Evolutionary conservation across 2,329 filamentous ascomycete genomes (phyloP), one percentile per base, ranked within the genome.

Genomic region (Diaporthe batatas): DNA sequence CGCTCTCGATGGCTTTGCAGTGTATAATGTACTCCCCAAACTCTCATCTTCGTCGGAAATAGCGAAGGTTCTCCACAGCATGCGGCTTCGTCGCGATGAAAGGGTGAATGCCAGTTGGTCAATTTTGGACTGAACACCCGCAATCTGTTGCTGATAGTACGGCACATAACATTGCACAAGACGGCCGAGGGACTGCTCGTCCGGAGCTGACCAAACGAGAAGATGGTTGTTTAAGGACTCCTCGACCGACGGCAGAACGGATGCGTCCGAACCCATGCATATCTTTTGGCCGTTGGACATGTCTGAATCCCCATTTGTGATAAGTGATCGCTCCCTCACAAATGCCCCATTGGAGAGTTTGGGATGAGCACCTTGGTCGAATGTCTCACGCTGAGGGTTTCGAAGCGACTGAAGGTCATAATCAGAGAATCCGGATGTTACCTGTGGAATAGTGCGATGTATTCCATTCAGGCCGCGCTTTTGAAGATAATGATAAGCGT

Each of bases 91-190:
- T 14, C 78, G 75, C 8, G 76, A 65, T 1, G 77, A 76, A 36
- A 81, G 74, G 1, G 79, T 81, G 57, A 77, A 79, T 1, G 78
- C 78, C 25, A 82, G 74, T 23, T 25, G n/a, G n/a, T 49, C 42
- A 29, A 65, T 42, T 14, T 65, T 65, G 29, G 49, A 42, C 3
- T 69, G 39, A 12, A 67, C 58, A 4, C 71, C 51, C 6, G 70
- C 53, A 11, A 76, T n/a, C 12, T 75, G 59, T 3, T 53, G 11
- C 29, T 76, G 72, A 55, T 77, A 79, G 72, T 74, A 80, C 8
- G 29, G 29, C 29, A 29, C 29, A 5, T 29, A 29, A 29, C 29
- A 29, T 44, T n/a, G 39, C 75, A 73, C n/a, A 80, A 78, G 23
- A 74, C 64, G n/a, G 77, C 73, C 12, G 76, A 68, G 42, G 72